Conservation (phyloP, 2,329 filamentous ascomycete species). For the Pseudopyrenochaeta lycopersici region DNA sequence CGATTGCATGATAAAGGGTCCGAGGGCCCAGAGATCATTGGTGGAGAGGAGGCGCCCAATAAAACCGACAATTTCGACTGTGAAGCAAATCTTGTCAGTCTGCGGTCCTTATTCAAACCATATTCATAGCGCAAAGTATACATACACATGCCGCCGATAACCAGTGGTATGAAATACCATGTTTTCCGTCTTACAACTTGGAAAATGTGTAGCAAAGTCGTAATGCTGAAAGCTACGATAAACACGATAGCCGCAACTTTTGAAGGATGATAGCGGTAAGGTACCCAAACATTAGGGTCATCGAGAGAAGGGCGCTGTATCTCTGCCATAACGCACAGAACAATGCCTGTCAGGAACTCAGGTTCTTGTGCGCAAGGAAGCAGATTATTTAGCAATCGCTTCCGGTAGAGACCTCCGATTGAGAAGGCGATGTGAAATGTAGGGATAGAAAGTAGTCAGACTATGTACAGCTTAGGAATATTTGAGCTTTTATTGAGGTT, state of each 20-base stretch:
- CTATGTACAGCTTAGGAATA: no score
- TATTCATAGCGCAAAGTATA: background rate
- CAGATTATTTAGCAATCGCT: no score
- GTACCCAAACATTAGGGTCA: slow-evolving; percentile 19
- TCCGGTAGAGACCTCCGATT: no score
- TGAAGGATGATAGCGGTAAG: slow-evolving; percentile 53
- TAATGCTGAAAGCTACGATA: slow-evolving; percentile 54
- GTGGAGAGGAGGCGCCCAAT: slow-evolving; percentile 55
- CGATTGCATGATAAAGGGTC: slow-evolving; percentile 54
- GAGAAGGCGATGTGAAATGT: no score
- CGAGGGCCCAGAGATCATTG: slow-evolving; percentile 48
- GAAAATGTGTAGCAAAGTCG: slow-evolving; percentile 53
- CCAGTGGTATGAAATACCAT: slow-evolving; percentile 62
- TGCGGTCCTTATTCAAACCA: background rate
- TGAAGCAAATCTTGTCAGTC: no score
- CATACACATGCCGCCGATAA: slow-evolving; percentile 60
- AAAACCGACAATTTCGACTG: slow-evolving; percentile 63
- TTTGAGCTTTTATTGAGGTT: no score
- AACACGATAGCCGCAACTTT: slow-evolving; percentile 58
- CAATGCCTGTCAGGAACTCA: no score
- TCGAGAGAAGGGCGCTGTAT: slow-evolving; percentile 28
- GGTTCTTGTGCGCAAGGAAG: no score
- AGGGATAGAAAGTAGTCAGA: no score
- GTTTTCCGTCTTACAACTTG: slow-evolving; percentile 54
- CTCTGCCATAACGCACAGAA: no score